Base-by-base conservation (phyloP, 306 rosid species). In the Cicer arietinum region DNA sequence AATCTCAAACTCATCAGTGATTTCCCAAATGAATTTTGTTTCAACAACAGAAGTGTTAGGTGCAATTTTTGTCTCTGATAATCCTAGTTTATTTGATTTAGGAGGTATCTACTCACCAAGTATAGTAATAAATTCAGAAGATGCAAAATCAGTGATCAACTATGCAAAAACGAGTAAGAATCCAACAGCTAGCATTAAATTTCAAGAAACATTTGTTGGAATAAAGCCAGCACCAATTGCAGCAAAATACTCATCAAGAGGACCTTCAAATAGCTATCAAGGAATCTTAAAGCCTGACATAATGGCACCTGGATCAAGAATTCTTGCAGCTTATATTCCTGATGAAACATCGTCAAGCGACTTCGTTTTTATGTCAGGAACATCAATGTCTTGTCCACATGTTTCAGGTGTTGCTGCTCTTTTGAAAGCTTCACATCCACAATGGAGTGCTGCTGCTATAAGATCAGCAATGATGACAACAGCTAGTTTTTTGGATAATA, bases 211-310 rank as follows among this genome's bases (percentile, higher is more conserved):
- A 47, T 60, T 46, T 76, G 16, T 67, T 3, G 86, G 87, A 11
- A 71, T 30, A 18, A 75, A 69, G 76, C 77, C 84, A 63, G 84
- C 90, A 78, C 90, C 82, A 37, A 63, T 69, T 46, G 82, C 60
- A 30, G 76, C 87, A 1, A 11, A 1, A 30, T 86, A 82, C 54
- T 62, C 76, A 61, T 77, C 89, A 18, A 83, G 89, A 78, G 87
- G 87, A 7, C 85, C 82, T 12, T 84, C 83, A 57, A 61, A 44
- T n/a, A 72, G 58, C 52, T 63, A 16, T 65, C 74, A 73, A 1
- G 56, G 75, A 20, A 47, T 81, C 25, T 48, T 73, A 6, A 83
- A 83, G 48, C 83, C 86, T n/a, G 86, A 83, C 41, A 54, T 83
- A 83, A 79, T 83, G 86, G 77, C 84, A 10, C 84, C 82, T 0